Conservation (phyloP, 768 basidiomycete species). For the Porphyrellus cyaneotinctus region DNA sequence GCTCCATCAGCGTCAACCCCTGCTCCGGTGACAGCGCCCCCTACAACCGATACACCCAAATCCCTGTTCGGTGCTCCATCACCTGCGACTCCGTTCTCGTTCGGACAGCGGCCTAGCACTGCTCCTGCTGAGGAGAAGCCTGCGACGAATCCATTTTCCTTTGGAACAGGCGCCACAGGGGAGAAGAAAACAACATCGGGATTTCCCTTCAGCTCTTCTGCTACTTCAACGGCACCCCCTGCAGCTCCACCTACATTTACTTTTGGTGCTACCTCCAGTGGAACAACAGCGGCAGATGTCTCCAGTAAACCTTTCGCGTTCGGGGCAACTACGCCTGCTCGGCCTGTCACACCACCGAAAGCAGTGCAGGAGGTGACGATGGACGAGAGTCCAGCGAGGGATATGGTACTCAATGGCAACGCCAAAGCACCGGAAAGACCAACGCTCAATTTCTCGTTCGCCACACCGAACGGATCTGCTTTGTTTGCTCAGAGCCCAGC, state of each 20-base stretch:
- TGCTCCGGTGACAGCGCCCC: conserved; percentile 1
- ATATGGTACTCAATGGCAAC: conserved; percentile 43
- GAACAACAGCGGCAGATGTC: conserved; percentile 37
- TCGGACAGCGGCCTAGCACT: conserved; percentile 33
- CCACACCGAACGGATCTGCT: conserved; percentile 32
- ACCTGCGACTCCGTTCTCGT: conserved; percentile 38
- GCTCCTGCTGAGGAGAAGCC: conserved; percentile 25
- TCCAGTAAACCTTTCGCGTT: conserved; percentile 55
- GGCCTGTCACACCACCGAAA: conserved; percentile 65
- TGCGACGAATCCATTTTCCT: conserved; percentile 19
- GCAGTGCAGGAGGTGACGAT: conserved; percentile 66
- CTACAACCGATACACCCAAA: conserved; percentile 38
- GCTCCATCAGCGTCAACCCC: conserved; percentile 8
- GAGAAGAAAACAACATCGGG: conserved; percentile 35
- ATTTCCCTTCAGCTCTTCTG: conserved; percentile 43
- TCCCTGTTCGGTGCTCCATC: conserved; percentile 36
- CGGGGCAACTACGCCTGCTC: conserved; percentile 38
- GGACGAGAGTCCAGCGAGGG: conserved; percentile 79
- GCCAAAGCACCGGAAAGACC: conserved; percentile 38
- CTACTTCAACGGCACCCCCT: conserved; percentile 32
- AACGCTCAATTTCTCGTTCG: conserved; percentile 49
- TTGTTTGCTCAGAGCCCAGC: conserved; percentile 34
- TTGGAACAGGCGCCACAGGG: conserved; percentile 33
- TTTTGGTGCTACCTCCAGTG: conserved; percentile 42
- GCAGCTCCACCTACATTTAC: conserved; percentile 37